phyloP scores from a whole-genome alignment of 208 protist genomes.

The Crithidia thermophila region DNA sequence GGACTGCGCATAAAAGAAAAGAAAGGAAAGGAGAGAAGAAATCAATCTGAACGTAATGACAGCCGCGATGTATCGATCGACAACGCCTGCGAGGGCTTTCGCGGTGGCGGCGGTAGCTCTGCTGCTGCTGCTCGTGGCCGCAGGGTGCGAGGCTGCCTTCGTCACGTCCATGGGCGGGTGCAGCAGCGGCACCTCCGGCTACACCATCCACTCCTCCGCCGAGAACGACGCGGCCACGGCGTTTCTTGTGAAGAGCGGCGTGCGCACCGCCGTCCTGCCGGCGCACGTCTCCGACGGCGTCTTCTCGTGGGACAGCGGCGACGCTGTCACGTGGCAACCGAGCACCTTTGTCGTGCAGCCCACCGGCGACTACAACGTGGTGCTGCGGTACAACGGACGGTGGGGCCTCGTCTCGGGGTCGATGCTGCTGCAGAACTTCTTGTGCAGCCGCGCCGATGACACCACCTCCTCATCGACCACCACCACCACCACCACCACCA shows the following conservation, averaged over 20 bases:
- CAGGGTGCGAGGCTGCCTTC: slow-evolving; percentile 17
- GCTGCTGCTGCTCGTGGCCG: slow-evolving; percentile 13
- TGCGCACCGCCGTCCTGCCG: slow-evolving; percentile 39
- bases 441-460: slow-evolving; percentile 34
- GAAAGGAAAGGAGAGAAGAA: too few species aligned
- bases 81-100: background rate
- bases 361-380: slow-evolving; percentile 29
- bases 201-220: slow-evolving; percentile 19
- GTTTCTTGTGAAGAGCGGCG: slow-evolving; percentile 31
- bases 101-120: too few species aligned
- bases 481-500: slow-evolving; percentile 25
- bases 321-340: slow-evolving; percentile 36
- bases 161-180: slow-evolving; percentile 15
- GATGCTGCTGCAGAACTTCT: slow-evolving; percentile 28
- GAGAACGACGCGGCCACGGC: slow-evolving; percentile 43
- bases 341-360: slow-evolving; percentile 19
- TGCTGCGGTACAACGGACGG: slow-evolving; percentile 34
- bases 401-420: slow-evolving; percentile 35
- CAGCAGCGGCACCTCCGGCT: slow-evolving; percentile 19
- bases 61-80: too few species aligned
- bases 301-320: slow-evolving; percentile 42
- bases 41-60: too few species aligned
- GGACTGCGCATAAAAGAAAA: too few species aligned
- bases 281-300: slow-evolving; percentile 35
- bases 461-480: slow-evolving; percentile 17